phyloP scores from a whole-genome alignment of 768 basidiomycete genomes.

The Boletus patriciae region DNA sequence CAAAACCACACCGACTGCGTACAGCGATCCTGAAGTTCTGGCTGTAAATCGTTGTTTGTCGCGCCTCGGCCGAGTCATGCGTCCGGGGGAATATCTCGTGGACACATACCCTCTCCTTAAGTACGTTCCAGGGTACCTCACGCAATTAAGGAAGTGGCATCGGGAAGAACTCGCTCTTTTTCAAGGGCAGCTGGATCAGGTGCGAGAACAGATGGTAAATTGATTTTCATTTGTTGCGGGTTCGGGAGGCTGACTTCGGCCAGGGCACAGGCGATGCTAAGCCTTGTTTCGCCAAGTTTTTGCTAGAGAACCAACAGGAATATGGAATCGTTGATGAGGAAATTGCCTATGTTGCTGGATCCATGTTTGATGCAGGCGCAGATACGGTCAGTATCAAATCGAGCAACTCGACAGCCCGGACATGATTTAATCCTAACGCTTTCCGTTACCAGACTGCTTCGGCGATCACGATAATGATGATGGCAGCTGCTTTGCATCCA shows the following conservation, averaged over 20 bases:
- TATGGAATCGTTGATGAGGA: constrained; percentile 36
- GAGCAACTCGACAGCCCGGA: too few relatives aligned
- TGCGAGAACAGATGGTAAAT: constrained; percentile 31
- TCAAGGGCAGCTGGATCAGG: constrained; percentile 29
- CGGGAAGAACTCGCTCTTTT: constrained; percentile 39
- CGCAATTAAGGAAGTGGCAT: constrained; percentile 54
- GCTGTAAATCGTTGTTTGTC: constrained; percentile 27
- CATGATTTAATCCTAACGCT: too few relatives aligned
- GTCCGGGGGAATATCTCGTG: constrained; percentile 28
- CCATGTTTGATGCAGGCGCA: constrained; percentile 44
- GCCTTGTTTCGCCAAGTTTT: constrained; percentile 37
- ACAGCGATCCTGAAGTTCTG: constrained; percentile 37
- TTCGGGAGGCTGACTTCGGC: not conserved
- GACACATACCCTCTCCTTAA: constrained; percentile 25
- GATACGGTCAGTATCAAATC: constrained; percentile 35
- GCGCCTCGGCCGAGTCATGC: constrained; percentile 29
- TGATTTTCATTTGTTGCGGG: not conserved
- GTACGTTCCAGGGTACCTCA: constrained; percentile 39
- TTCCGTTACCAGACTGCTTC: constrained; percentile 34
- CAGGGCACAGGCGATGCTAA: constrained; percentile 27
- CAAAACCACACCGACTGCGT: constrained; percentile 39
- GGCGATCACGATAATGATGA: constrained; percentile 52
- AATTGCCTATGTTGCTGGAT: constrained; percentile 40
- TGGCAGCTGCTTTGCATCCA: constrained; percentile 55
- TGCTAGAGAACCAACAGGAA: constrained; percentile 38